These are phyloP conservation scores for Exophiala lecanii-corni DNA, from an alignment of 2,329 filamentous ascomycete genomes.

Conservation along the genomic window DNA sequence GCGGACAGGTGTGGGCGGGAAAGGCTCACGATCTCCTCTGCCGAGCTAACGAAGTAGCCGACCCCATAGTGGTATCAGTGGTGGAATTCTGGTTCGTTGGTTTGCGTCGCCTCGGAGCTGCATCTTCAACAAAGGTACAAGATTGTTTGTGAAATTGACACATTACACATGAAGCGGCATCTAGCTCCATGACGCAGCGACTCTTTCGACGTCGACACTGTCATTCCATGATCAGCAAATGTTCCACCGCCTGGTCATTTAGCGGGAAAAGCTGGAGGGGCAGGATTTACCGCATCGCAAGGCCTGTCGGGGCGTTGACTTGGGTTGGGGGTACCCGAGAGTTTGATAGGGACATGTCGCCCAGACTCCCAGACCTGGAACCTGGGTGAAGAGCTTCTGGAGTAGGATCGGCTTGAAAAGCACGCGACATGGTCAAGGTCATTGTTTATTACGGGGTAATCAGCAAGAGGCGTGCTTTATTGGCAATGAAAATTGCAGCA, in stretches of 20 bases:
- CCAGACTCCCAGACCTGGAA: slow-evolving; percentile 6
- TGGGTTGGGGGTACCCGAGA: slow-evolving; percentile 1
- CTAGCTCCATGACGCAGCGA: slow-evolving; percentile 24
- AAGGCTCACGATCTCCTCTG: slow-evolving; percentile 22
- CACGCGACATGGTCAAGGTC: slow-evolving; percentile 18
- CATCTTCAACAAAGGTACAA: slow-evolving; percentile 27
- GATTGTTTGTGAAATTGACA: slow-evolving; percentile 25
- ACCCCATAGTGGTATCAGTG: slow-evolving; percentile 10
- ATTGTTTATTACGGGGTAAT: slow-evolving; percentile 16
- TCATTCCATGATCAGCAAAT: no score
- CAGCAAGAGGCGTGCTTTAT: slow-evolving; percentile 12
- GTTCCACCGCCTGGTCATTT: no score
- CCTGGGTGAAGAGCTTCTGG: slow-evolving; percentile 5
- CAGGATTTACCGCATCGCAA: slow-evolving; percentile 16
- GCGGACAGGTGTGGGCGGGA: slow-evolving; percentile 10
- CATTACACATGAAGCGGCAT: slow-evolving; percentile 19
- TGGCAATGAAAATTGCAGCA: slow-evolving; percentile 5
- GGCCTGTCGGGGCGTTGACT: slow-evolving; percentile 18
- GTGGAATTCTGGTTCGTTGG: slow-evolving; percentile 11
- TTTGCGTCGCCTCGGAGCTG: slow-evolving; percentile 22
- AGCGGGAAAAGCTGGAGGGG: neutral
- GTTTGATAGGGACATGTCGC: slow-evolving; percentile 13
- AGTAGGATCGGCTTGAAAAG: slow-evolving; percentile 13
- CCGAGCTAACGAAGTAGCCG: slow-evolving; percentile 18
- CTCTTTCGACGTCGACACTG: slow-evolving; percentile 25